Evolutionary conservation across 2,329 filamentous ascomycete genomes (phyloP).

Genomic region (Sporothrix luriei): DNA sequence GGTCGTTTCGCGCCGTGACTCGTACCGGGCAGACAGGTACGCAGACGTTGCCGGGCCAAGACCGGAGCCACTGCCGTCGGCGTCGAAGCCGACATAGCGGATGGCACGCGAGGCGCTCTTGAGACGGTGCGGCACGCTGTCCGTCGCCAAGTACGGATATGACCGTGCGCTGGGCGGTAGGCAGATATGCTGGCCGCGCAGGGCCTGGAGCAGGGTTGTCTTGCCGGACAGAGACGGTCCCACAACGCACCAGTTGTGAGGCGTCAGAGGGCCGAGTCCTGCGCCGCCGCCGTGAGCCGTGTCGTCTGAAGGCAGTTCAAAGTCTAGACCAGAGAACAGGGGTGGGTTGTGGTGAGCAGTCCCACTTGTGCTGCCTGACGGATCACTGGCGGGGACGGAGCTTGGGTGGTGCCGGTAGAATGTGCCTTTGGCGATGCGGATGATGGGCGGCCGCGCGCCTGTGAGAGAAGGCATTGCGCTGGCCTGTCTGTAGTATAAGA

Average conservation of each 20-base stretch:
- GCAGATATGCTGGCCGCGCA: slow-evolving; percentile 74
- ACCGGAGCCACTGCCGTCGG: slow-evolving; percentile 54
- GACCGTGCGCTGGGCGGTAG: slow-evolving; percentile 73
- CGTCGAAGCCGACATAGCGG: slow-evolving; percentile 87
- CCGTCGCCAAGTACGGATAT: slow-evolving; percentile 74
- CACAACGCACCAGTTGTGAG: slow-evolving; percentile 79
- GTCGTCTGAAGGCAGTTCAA: slow-evolving; percentile 61
- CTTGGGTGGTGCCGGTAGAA: slow-evolving; percentile 78
- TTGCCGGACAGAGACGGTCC: slow-evolving; percentile 77
- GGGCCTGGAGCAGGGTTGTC: slow-evolving; percentile 77
- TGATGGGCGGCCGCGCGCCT: slow-evolving; percentile 57
- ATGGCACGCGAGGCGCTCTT: slow-evolving; percentile 69
- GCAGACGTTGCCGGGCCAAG: slow-evolving; percentile 65
- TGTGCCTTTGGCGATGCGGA: slow-evolving; percentile 75
- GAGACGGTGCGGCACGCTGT: slow-evolving; percentile 58
- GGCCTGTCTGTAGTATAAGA: background rate
- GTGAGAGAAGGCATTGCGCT: slow-evolving; percentile 45
- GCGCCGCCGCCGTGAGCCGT: slow-evolving; percentile 42
- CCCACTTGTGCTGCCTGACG: background rate
- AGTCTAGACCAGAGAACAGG: slow-evolving; percentile 71
- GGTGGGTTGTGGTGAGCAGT: slow-evolving; percentile 60
- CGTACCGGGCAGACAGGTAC: slow-evolving; percentile 87
- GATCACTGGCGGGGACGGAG: slow-evolving; percentile 27
- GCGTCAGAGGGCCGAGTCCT: slow-evolving; percentile 33
- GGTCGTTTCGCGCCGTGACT: slow-evolving; percentile 80